A percentile compares a stretch with the other conserved stretches of the same genome.
Conservation (phyloP, 306 rosid genomes). For the Neltuma alba region DNA sequence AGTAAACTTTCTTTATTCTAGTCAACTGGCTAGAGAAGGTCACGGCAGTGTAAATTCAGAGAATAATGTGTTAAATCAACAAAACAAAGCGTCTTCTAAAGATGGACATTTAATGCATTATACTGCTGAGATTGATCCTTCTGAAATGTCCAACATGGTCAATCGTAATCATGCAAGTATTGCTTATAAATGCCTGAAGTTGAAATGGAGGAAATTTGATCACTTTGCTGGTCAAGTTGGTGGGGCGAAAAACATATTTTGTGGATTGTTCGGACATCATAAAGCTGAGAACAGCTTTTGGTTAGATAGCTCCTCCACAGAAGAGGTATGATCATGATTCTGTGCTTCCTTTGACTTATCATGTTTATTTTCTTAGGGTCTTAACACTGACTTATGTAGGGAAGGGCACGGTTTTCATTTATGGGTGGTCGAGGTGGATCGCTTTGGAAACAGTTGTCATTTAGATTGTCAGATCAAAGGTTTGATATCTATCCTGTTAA, state of each 20-base stretch:
- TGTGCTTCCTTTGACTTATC: slow-evolving; percentile 23
- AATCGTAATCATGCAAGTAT: slow-evolving; percentile 54
- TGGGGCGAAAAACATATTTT: slow-evolving; percentile 78
- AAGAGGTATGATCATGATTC: slow-evolving; percentile 63
- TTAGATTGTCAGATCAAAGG: slow-evolving; percentile 79
- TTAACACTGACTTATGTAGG: slow-evolving; percentile 36
- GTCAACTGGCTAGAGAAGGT: slow-evolving; percentile 48
- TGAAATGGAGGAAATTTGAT: slow-evolving; percentile 82
- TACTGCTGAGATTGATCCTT: slow-evolving; percentile 38
- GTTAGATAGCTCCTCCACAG: slow-evolving; percentile 96
- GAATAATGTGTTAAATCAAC: slow-evolving; percentile 41
- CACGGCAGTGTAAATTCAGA: slow-evolving; percentile 41
- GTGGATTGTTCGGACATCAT: slow-evolving; percentile 72
- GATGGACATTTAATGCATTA: slow-evolving; percentile 30
- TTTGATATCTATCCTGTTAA: slow-evolving; percentile 37
- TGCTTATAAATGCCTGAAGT: slow-evolving; percentile 61
- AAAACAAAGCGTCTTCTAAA: slow-evolving; percentile 37
- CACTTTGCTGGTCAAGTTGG: slow-evolving; percentile 81
- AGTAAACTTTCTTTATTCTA: slow-evolving; percentile 58
- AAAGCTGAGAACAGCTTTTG: slow-evolving; percentile 85
- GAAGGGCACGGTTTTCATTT: slow-evolving; percentile 94
- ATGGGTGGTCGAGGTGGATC: slow-evolving; percentile 97
- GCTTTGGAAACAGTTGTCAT: slow-evolving; percentile 90
- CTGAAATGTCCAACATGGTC: slow-evolving; percentile 39
- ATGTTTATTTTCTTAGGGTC: not conserved